Evolutionary conservation across 345 rosid genomes (phyloP).

Genomic region (Eucalyptus marginata): DNA sequence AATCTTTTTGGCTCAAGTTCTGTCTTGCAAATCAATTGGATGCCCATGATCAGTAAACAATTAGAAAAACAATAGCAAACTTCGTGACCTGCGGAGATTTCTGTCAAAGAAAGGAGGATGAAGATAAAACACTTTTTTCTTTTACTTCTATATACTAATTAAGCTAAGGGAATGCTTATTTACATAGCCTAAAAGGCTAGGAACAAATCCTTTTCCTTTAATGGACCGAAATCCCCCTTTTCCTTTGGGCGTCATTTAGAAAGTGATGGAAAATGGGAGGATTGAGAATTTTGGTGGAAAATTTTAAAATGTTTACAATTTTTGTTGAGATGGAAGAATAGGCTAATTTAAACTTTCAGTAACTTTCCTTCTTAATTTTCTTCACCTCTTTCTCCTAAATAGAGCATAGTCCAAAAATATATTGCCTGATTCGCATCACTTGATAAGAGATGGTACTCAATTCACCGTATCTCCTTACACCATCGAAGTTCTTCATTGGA

Average conservation of each 20-base stretch:
- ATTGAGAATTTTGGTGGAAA: background rate
- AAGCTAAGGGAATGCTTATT: background rate
- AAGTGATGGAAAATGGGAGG: background rate
- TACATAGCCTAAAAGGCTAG: background rate
- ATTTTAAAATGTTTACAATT: background rate
- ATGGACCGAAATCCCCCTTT: background rate
- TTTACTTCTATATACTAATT: background rate
- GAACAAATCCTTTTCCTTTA: background rate
- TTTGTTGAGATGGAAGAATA: background rate
- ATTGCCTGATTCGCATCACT: background rate
- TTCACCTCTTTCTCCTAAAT: background rate
- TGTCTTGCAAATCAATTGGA: background rate
- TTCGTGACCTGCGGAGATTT: background rate
- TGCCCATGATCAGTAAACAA: background rate
- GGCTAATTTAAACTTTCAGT: background rate
- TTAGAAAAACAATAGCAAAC: background rate
- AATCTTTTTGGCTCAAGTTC: background rate
- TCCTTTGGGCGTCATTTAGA: background rate
- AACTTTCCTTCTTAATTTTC: background rate
- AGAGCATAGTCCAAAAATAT: background rate
- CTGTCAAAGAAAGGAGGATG: background rate
- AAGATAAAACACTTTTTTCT: background rate
- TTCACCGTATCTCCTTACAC: background rate
- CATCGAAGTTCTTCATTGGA: background rate
- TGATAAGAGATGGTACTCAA: background rate